A percentile compares a stretch with the other conserved stretches of the same genome.
These are phyloP conservation scores for Trametes punicea DNA, from an alignment of 768 basidiomycete species.

Conservation along the genomic window DNA sequence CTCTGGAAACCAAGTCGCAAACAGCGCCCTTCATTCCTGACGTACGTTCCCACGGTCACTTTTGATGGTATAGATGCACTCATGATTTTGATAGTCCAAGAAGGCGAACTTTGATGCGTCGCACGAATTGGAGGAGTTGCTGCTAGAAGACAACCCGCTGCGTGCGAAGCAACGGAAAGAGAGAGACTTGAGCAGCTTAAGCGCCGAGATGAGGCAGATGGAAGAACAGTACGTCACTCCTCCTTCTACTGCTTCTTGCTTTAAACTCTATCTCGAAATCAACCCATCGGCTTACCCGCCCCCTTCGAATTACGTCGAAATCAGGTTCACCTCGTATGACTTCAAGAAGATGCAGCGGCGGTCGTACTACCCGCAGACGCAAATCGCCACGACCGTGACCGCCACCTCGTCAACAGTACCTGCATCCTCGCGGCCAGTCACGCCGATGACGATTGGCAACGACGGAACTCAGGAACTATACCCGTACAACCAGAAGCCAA, in stretches of 20 bases:
- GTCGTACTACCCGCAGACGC: conserved; percentile 87
- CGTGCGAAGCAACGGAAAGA: conserved; percentile 92
- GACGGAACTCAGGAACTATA: conserved; percentile 24
- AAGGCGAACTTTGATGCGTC: conserved; percentile 99
- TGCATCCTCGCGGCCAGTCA: conserved; percentile 69
- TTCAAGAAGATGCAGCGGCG: conserved; percentile 89
- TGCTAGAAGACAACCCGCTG: conserved; percentile 94
- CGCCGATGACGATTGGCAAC: conserved; percentile 41
- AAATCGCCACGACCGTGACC: conserved; percentile 58
- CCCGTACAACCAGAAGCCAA: conserved; percentile 23
- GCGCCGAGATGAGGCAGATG: conserved; percentile 94
- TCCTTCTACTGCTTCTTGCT: conserved; percentile 9
- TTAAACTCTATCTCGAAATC: conserved; percentile 1
- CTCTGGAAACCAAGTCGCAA: conserved; percentile 70
- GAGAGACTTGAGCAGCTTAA: conserved; percentile 76
- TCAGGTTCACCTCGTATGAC: conserved; percentile 88
- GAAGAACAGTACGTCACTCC: conserved; percentile 82
- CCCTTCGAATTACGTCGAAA: neutral
- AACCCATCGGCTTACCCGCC: neutral
- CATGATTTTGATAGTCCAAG: conserved; percentile 67
- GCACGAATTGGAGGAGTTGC: conserved; percentile 92
- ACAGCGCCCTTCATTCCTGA: conserved; percentile 89
- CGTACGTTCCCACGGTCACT: conserved; percentile 39
- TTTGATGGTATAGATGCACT: conserved; percentile 7
- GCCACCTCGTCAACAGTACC: conserved; percentile 73